A percentile compares a stretch with the other conserved stretches of the same genome.
phyloP scores from a whole-genome alignment of 2,329 filamentous ascomycete species.

The Cercospora sp. region DNA sequence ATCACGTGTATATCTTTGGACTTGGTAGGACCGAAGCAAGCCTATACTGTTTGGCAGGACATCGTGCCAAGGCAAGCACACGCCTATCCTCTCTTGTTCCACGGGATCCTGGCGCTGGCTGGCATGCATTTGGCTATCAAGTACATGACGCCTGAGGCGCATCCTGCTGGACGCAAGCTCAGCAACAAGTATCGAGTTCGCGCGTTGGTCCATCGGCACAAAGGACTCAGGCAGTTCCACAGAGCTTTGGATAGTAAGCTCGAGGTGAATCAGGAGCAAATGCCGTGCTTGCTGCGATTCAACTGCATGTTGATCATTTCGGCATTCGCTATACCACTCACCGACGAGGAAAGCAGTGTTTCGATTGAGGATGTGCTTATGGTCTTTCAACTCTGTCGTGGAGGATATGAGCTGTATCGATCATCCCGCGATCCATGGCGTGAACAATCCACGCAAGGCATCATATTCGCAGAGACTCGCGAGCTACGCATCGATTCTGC shows the following conservation, averaged over 20 bases:
- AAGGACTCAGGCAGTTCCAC: background rate
- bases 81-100: background rate
- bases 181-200: background rate
- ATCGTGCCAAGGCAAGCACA: background rate
- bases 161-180: background rate
- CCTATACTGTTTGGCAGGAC: background rate
- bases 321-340: background rate
- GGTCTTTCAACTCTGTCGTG: background rate
- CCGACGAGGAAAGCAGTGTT: background rate
- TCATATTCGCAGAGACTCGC: background rate
- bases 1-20: background rate
- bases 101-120: background rate
- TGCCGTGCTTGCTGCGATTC: background rate
- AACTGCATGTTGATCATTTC: background rate
- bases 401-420: background rate
- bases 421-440: background rate
- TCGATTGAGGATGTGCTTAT: background rate
- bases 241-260: background rate
- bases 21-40: background rate
- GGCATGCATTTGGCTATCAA: background rate
- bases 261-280: background rate
- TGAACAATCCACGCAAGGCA: background rate
- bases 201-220: background rate
- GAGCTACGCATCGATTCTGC: background rate
- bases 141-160: background rate